phyloP scores from a whole-genome alignment of 129 eudicot genomes.

The Centella asiatica region DNA sequence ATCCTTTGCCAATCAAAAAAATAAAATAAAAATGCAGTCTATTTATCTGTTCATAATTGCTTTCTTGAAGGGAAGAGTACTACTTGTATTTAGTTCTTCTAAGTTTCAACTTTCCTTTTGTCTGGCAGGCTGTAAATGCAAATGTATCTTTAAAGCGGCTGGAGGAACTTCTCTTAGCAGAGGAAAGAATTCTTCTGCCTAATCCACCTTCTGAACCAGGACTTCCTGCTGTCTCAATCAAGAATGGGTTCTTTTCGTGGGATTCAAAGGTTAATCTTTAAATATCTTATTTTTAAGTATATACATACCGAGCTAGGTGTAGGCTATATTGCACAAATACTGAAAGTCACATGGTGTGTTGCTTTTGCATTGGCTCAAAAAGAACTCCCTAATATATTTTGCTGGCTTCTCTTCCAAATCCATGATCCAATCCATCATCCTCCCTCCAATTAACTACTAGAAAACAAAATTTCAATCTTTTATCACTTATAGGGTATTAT shows the following conservation, averaged over 20 bases:
- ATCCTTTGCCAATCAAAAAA: no score
- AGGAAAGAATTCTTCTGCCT: constrained; percentile 79
- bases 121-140: constrained; percentile 80
- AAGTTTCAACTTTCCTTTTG: neutral
- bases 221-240: constrained; percentile 81
- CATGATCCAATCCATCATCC: no score
- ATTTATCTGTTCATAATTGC: neutral
- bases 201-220: constrained; percentile 83
- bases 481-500: no score
- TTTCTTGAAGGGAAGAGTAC: neutral
- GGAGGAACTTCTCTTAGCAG: constrained; percentile 85
- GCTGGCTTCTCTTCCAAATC: no score
- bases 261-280: constrained; percentile 58
- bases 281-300: neutral
- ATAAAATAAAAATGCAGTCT: no score
- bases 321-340: no score
- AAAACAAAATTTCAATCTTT: no score
- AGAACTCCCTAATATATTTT: no score
- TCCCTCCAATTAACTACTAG: no score
- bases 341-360: no score
- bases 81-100: neutral
- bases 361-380: no score
- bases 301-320: no score
- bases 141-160: constrained; percentile 81
- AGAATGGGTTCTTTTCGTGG: constrained; percentile 83